phyloP scores from a whole-genome alignment of 1,284 basidiomycete species.

The Ganoderma boninense region DNA sequence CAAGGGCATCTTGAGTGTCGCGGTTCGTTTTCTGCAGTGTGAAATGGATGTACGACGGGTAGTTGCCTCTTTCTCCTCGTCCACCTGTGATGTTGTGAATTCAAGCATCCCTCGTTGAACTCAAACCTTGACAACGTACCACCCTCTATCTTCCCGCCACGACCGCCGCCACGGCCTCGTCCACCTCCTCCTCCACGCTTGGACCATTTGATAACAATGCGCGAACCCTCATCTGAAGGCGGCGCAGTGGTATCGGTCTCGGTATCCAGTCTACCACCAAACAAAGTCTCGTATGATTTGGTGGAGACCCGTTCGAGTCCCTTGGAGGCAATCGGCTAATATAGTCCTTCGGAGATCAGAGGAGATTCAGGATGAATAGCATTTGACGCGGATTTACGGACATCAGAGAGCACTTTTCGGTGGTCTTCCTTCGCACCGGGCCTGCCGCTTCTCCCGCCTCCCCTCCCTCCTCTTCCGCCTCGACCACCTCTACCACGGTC shows the following conservation, averaged over 20 bases:
- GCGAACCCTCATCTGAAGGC: slow-evolving; percentile 67
- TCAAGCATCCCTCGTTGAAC: background rate
- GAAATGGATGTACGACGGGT: slow-evolving; percentile 94
- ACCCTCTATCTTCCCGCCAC: slow-evolving; percentile 50
- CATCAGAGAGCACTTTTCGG: slow-evolving; percentile 83
- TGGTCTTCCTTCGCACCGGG: slow-evolving; percentile 62
- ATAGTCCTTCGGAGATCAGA: slow-evolving; percentile 30
- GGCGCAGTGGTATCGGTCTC: slow-evolving; percentile 70
- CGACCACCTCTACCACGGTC: slow-evolving; percentile 54
- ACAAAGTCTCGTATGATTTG: slow-evolving; percentile 84
- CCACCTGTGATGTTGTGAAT: slow-evolving; percentile 26
- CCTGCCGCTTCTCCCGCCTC: slow-evolving; percentile 49
- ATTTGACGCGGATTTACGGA: slow-evolving; percentile 49
- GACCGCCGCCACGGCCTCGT: slow-evolving; percentile 49
- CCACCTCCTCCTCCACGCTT: slow-evolving; percentile 53
- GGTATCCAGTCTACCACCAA: slow-evolving; percentile 85
- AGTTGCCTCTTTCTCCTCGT: slow-evolving; percentile 63
- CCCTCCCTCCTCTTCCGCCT: slow-evolving; percentile 55
- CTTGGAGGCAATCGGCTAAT: slow-evolving; percentile 85
- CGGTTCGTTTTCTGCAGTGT: slow-evolving; percentile 98
- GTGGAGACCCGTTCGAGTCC: slow-evolving; percentile 84
- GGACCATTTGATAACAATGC: slow-evolving; percentile 81
- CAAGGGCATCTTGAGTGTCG: slow-evolving; percentile 95
- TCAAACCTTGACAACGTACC: slow-evolving; percentile 36
- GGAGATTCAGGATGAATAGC: slow-evolving; percentile 25